Conservation (phyloP, 78 protist species). For the Thecamonas trahens region DNA sequence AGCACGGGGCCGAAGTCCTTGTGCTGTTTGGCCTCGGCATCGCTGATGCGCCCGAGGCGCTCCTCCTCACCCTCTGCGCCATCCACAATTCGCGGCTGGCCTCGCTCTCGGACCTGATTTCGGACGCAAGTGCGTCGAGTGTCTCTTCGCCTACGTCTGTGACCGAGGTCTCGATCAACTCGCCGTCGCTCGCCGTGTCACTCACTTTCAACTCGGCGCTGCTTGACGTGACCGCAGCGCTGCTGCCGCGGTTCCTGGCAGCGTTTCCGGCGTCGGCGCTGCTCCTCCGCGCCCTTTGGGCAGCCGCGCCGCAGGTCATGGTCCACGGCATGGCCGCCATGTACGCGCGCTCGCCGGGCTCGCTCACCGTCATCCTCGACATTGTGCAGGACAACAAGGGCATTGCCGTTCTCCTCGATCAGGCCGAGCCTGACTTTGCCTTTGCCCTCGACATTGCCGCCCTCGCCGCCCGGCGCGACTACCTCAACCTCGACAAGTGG, state of each 20-base stretch:
- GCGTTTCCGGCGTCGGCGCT: neutral
- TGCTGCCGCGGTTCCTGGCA: neutral
- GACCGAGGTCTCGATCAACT: neutral
- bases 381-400: slow-evolving; percentile 31
- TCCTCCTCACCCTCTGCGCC: slow-evolving; percentile 16
- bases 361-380: slow-evolving; percentile 58
- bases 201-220: too few relatives aligned
- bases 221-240: neutral
- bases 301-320: too few relatives aligned
- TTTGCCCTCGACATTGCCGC: slow-evolving; percentile 76
- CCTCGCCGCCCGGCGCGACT: slow-evolving; percentile 68
- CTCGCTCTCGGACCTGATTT: neutral
- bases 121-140: neutral
- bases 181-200: neutral
- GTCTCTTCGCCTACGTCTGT: neutral
- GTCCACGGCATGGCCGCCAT: slow-evolving; percentile 51
- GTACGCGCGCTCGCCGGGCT: slow-evolving; percentile 27
- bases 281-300: neutral
- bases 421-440: neutral
- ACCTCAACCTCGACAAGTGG: slow-evolving; percentile 69
- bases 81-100: too few relatives aligned
- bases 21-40: slow-evolving; percentile 2
- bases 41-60: slow-evolving; percentile 1
- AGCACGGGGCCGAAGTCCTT: neutral
- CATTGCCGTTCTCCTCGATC: neutral